These are phyloP conservation scores for Fusarium burgessii DNA, from an alignment of 2,329 filamentous ascomycete species.

Conservation along the genomic window DNA sequence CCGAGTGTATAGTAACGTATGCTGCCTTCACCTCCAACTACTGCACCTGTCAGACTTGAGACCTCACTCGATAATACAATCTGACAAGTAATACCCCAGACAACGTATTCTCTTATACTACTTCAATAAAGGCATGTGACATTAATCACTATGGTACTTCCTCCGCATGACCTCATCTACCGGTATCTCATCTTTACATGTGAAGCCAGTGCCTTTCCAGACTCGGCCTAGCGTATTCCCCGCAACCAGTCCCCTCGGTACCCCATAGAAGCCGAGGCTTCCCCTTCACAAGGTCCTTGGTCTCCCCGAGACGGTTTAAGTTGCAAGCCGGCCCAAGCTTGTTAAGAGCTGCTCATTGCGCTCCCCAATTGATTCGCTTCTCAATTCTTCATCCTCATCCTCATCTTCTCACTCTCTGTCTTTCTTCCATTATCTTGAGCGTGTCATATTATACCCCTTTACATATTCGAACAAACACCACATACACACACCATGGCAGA, in stretches of 20 bases:
- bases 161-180: slow-evolving; percentile 48
- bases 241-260: slow-evolving; percentile 48
- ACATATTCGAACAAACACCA: slow-evolving; percentile 20
- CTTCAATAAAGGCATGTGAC: slow-evolving; percentile 29
- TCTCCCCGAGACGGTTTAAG: slow-evolving; percentile 25
- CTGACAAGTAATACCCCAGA: slow-evolving; percentile 23
- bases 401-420: slow-evolving; percentile 10
- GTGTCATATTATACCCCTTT: slow-evolving; percentile 31
- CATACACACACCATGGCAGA: slow-evolving; percentile 64
- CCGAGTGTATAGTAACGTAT: not conserved
- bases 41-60: slow-evolving; percentile 1
- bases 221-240: slow-evolving; percentile 44
- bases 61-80: slow-evolving; percentile 1
- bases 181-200: slow-evolving; percentile 43
- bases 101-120: not conserved
- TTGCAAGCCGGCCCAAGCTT: slow-evolving; percentile 42
- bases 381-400: slow-evolving; percentile 4
- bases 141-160: slow-evolving; percentile 13
- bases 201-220: slow-evolving; percentile 43
- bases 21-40: not conserved
- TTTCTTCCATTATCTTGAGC: slow-evolving; percentile 30
- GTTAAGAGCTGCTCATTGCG: slow-evolving; percentile 45
- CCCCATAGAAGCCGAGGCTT: slow-evolving; percentile 49
- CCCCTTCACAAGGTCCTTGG: slow-evolving; percentile 41
- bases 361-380: slow-evolving; percentile 13